phyloP scores from a whole-genome alignment of 305 asterid species.

The Striga hermonthica region DNA sequence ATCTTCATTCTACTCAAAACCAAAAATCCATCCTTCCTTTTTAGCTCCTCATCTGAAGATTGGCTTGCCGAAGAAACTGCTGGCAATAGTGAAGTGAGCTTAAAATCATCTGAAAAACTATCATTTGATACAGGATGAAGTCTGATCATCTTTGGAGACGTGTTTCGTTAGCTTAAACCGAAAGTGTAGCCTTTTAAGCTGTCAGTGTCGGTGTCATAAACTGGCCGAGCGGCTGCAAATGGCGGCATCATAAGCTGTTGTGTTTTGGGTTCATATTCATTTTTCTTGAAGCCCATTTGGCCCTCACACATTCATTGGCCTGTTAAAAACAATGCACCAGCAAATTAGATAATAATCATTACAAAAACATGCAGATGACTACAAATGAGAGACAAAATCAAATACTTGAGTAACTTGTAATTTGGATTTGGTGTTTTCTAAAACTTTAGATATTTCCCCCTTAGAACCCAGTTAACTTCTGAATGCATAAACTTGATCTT shows the following conservation, averaged over 20 bases:
- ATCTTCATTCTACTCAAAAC: constrained; percentile 37
- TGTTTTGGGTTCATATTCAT: constrained; percentile 36
- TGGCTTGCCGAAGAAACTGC: constrained; percentile 50
- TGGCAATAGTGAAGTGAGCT: constrained; percentile 54
- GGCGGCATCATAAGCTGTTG: constrained; percentile 7
- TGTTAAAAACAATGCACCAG: too few species aligned
- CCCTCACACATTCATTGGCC: constrained; percentile 38
- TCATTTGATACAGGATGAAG: constrained; percentile 48
- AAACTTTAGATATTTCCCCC: too few species aligned
- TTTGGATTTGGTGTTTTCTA: too few species aligned
- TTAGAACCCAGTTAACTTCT: too few species aligned
- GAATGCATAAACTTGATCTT: too few species aligned
- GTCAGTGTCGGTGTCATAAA: constrained; percentile 32
- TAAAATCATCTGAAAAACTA: constrained; percentile 52
- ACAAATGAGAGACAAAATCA: too few species aligned
- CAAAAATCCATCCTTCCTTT: constrained; percentile 27
- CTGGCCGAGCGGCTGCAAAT: constrained; percentile 36
- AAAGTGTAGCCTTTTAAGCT: constrained; percentile 39
- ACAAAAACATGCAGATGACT: too few species aligned
- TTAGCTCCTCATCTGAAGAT: constrained; percentile 30
- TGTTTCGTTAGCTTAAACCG: constrained; percentile 44
- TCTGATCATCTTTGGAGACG: constrained; percentile 64
- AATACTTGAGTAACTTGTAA: too few species aligned
- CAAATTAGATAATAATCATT: too few species aligned
- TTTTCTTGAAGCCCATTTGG: constrained; percentile 40